These are phyloP conservation scores for Vitis hybrid DNA, from an alignment of 177 flowering plant genomes.

Conservation along the genomic window DNA sequence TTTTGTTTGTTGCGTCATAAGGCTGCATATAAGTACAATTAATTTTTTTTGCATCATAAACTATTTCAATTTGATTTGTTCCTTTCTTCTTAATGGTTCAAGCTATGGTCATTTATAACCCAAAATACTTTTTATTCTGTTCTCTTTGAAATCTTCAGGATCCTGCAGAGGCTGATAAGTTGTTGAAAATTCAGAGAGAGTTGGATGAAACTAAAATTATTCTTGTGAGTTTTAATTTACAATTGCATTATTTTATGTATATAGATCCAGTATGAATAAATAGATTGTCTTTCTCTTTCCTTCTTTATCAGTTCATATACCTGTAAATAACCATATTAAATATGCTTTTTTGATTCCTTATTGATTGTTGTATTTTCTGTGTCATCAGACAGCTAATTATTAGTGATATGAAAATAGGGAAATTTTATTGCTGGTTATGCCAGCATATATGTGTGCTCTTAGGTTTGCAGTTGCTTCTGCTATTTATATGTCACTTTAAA, in stretches of 20 bases:
- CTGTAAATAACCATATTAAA: background rate
- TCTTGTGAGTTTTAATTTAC: conserved; percentile 59
- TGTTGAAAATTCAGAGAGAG: conserved; percentile 90
- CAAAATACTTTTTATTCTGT: background rate
- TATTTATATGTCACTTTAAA: background rate
- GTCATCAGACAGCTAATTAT: background rate
- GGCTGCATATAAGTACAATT: background rate
- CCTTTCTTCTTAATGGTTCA: background rate
- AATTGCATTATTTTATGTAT: background rate
- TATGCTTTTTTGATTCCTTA: background rate
- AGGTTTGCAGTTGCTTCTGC: background rate
- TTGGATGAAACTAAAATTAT: conserved; percentile 99
- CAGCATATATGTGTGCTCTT: background rate
- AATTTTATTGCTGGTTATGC: background rate
- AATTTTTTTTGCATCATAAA: no score
- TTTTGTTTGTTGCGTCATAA: background rate
- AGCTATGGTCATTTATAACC: background rate
- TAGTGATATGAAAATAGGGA: background rate
- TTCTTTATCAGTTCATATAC: background rate
- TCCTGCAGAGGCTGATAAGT: conserved; percentile 98
- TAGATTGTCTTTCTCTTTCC: background rate
- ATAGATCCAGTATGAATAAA: background rate
- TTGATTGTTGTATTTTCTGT: background rate
- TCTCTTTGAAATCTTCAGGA: conserved; percentile 46
- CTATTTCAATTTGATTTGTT: background rate